Conservation (phyloP, 768 basidiomycete genomes). For the Saitozyma sp. region DNA sequence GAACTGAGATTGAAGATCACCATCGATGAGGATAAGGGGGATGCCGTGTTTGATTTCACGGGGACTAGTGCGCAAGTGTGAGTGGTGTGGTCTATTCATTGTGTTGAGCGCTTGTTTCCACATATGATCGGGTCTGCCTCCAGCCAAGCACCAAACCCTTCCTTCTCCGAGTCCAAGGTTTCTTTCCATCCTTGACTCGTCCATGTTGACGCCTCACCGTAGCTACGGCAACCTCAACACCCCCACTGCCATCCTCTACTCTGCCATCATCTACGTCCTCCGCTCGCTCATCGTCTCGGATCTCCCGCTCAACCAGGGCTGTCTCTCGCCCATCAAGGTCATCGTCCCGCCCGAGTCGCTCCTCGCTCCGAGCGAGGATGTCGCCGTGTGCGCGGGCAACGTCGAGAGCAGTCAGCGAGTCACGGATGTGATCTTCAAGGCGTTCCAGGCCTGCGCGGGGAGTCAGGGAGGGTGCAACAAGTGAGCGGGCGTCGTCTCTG, state of each 20-base stretch:
- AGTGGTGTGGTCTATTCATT: background rate
- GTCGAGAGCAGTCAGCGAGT: conserved; percentile 89
- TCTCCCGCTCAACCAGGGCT: conserved; percentile 43
- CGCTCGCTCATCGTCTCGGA: conserved; percentile 36
- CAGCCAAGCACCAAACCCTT: no score
- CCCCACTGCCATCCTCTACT: conserved; percentile 35
- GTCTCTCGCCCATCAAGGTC: conserved; percentile 57
- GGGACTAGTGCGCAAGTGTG: conserved; percentile 54
- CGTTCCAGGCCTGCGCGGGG: conserved; percentile 86
- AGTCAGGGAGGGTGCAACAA: conserved; percentile 88
- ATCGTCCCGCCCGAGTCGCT: conserved; percentile 76
- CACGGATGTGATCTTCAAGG: conserved; percentile 88
- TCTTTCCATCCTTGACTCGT: no score
- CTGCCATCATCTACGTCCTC: conserved; percentile 47
- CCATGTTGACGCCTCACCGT: background rate
- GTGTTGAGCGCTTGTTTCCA: no score
- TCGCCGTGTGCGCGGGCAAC: conserved; percentile 91
- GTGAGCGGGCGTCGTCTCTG: conserved; percentile 55
- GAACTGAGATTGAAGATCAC: conserved; percentile 62
- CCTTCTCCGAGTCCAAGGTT: no score
- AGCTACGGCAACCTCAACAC: conserved; percentile 45
- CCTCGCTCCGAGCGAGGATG: conserved; percentile 76
- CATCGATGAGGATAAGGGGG: conserved; percentile 72
- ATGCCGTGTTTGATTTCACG: conserved; percentile 78
- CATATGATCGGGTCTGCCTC: no score